Evolutionary conservation across 2,329 filamentous ascomycete species (phyloP).

Genomic region (Botryosphaeria agaves): DNA sequence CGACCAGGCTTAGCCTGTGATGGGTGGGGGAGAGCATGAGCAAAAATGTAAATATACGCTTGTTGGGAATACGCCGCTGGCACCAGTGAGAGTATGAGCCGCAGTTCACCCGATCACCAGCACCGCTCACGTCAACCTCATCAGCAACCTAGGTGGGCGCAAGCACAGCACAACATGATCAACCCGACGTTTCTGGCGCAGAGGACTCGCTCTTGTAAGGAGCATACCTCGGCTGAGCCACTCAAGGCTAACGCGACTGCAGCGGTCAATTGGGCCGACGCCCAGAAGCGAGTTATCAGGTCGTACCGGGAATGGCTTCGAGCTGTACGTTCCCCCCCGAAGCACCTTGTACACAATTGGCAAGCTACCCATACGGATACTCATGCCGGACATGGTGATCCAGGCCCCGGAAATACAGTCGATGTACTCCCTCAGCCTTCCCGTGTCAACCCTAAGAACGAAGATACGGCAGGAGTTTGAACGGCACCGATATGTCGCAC

Average conservation of each 20-base stretch:
- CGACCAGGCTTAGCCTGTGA: too few relatives aligned
- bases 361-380: background rate
- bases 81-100: too few relatives aligned
- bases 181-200: slow-evolving; percentile 76
- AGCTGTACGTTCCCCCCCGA: slow-evolving; percentile 49
- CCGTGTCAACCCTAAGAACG: slow-evolving; percentile 73
- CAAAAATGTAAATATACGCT: too few relatives aligned
- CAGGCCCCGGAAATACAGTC: slow-evolving; percentile 93
- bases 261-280: slow-evolving; percentile 85
- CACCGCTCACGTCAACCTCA: too few relatives aligned
- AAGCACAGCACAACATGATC: slow-evolving; percentile 37
- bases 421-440: slow-evolving; percentile 89
- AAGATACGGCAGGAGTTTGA: slow-evolving; percentile 96
- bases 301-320: slow-evolving; percentile 94
- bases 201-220: slow-evolving; percentile 34
- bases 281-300: slow-evolving; percentile 68
- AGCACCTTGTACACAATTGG: background rate
- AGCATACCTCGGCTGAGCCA: slow-evolving; percentile 1
- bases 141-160: background rate
- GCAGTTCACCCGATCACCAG: too few relatives aligned
- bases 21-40: too few relatives aligned
- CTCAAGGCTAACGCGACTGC: slow-evolving; percentile 8
- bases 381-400: slow-evolving; percentile 1
- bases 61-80: too few relatives aligned
- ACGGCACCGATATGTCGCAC: slow-evolving; percentile 81